phyloP scores from a whole-genome alignment of 495 filamentous ascomycete species.

The Daldinia vernicosa region DNA sequence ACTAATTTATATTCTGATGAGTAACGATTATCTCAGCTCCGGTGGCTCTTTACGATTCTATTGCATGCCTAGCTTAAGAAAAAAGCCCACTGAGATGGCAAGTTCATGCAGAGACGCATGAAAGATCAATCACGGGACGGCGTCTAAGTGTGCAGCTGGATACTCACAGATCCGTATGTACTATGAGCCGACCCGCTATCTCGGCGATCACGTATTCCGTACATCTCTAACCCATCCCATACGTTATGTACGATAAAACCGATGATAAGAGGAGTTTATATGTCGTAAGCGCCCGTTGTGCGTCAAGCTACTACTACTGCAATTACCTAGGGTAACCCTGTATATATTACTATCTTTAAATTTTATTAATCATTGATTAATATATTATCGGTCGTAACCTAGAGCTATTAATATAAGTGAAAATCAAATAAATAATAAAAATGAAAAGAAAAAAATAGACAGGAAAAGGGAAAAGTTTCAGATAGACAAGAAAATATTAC shows the following conservation, averaged over 20 bases:
- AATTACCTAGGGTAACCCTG: neutral
- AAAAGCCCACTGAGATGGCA: neutral
- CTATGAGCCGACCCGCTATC: slow-evolving; percentile 15
- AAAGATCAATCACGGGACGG: slow-evolving; percentile 38
- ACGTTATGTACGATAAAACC: slow-evolving; percentile 1
- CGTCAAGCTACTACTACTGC: neutral
- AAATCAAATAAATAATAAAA: no score
- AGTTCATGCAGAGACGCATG: slow-evolving; percentile 37
- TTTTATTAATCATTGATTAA: neutral
- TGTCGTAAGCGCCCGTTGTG: slow-evolving; percentile 6
- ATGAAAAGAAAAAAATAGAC: neutral
- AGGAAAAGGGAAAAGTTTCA: neutral
- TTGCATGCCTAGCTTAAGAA: neutral
- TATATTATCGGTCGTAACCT: neutral
- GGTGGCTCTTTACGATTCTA: neutral
- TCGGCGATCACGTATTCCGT: slow-evolving; percentile 14
- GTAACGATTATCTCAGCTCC: slow-evolving; percentile 10
- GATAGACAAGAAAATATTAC: neutral
- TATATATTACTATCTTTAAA: neutral
- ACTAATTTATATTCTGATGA: slow-evolving; percentile 2
- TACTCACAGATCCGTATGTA: neutral
- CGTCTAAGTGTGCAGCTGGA: slow-evolving; percentile 13
- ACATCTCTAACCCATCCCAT: slow-evolving; percentile 13
- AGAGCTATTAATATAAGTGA: neutral
- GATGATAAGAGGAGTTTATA: slow-evolving; percentile 9